Evolutionary conservation across 2,329 filamentous ascomycete genomes (phyloP), one percentile per base, ranked within the genome.

Genomic region (Balansia obtecta): DNA sequence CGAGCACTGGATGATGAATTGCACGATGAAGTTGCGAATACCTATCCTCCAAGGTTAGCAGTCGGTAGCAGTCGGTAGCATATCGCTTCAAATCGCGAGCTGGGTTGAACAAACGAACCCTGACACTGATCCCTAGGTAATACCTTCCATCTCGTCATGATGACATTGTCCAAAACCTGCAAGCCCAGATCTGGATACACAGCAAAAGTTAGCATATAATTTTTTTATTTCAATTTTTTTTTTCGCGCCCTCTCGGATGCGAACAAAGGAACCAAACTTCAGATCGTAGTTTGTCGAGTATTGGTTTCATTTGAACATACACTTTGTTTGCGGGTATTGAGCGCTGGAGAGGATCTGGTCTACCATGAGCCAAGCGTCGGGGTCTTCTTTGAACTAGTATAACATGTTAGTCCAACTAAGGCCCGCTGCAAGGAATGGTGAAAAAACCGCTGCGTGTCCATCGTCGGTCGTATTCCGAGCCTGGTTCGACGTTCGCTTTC

Each of bases 101-200:
- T 16, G 11, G 8, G 20, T 11, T 18, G 20, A 0, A 11, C 34
- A n/a, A 45, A 62, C 75, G 52, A 68, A 72, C 88, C 89, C 77
- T 93, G 84, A 70, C 93, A 96, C 71, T 98, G 93, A 58, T 97
- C 91, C 63, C 89, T 83, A 49, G 93, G 93, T 55, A 98, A 74
- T 53, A 97, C 89, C 74, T 96, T 98, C 94, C 93, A 98, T 74
- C 93, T 84, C 58, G 93, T 98, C 82, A 91, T 88, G 67, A 98
- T 97, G 58, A 98, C 91, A 80, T 88, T 89, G 73, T 98, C 93
- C 56, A 98, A 82, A 58, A 98, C 90, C 71, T 98, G 93, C 58
- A 98, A 76, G 49, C 90, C 93, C 62, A 98, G 77, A 68, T 95
- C 88, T 94, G 60, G 44, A 39, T 15, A 41, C 4, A 30, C 30